phyloP scores from a whole-genome alignment of 1,139 yeast species.

The Blastobotrys ciferrii region DNA sequence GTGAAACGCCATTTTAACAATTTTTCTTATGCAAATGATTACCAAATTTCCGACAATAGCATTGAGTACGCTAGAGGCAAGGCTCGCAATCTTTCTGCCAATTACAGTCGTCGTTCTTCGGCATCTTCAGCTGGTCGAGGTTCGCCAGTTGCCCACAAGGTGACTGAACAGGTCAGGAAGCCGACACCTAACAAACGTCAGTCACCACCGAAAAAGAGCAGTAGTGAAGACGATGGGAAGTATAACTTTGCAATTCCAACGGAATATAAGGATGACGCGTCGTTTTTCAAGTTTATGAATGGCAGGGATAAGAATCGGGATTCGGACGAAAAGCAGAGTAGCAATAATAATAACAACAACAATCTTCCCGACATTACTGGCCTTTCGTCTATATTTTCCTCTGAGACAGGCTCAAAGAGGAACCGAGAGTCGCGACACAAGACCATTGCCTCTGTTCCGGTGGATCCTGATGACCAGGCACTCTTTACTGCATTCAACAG shows the following conservation, averaged over 20 bases:
- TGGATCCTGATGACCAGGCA: constrained; percentile 31
- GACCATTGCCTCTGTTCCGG: constrained; percentile 29
- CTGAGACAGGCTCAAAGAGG: constrained; percentile 18
- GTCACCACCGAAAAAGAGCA: constrained; percentile 7
- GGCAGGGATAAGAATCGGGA: neutral
- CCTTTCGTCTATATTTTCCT: constrained; percentile 28
- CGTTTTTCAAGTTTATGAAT: constrained; percentile 19
- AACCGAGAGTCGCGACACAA: constrained; percentile 21
- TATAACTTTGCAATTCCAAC: constrained; percentile 26
- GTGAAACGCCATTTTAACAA: constrained; percentile 26
- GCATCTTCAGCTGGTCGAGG: constrained; percentile 16
- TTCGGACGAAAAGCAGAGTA: neutral
- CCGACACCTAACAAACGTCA: constrained; percentile 7
- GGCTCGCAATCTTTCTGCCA: constrained; percentile 13
- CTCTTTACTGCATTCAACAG: constrained; percentile 29
- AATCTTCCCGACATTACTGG: constrained; percentile 30
- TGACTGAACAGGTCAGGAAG: constrained; percentile 14
- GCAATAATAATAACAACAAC: constrained; percentile 6
- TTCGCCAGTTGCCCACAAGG: constrained; percentile 16
- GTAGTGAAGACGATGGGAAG: constrained; percentile 8
- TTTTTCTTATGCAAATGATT: constrained; percentile 21
- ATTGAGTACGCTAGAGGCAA: constrained; percentile 22
- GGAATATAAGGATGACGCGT: constrained; percentile 27
- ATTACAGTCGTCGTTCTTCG: constrained; percentile 12
- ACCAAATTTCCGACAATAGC: constrained; percentile 16